Evolutionary conservation across 2,329 filamentous ascomycete genomes (phyloP), one percentile per base, ranked within the genome.

Genomic region (Juglanconis sp.): DNA sequence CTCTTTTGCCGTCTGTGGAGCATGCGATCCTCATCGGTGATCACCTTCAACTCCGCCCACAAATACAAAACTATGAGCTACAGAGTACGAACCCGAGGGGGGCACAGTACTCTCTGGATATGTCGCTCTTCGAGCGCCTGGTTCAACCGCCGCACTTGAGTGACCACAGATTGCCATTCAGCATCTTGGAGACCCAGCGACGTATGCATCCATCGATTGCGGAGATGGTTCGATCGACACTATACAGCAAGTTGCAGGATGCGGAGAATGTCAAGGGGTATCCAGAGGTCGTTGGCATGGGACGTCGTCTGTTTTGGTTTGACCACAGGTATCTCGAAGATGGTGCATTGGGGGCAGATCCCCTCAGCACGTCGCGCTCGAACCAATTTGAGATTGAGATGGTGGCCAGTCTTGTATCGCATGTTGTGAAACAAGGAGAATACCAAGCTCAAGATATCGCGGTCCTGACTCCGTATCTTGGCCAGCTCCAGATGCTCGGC

Each of bases 181-280:
- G 53, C n/a, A 66, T 60, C 8, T 53, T 63, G 8, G 69, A 65
- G 56, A 64, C 30, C 0, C 87, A 91, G 67, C 75, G 86, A 11
- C 79, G 87, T 10, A 91, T 91, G 87, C 79, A 82, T 55, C 88
- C 87, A 0, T 77, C 76, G 0, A 87, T 91, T 9, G 79, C 88
- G 0, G 69, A 71, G 1, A 77, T 91, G 0, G 74, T 91, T 8
- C 76, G 84, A 1, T 71, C 77, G 0, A 82, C 83, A 0, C 68
- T 88, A 0, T 90, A 91, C 61, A 81, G 80, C 0, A 65, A 74
- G 0, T 72, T 91, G 0, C 56, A 78, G 13, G 87, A 91, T 65
- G 75, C 78, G 7, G 63, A 72, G 0, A 69, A 54, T 0, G 76
- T 79, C 0, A 49, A 17, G 3, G 31, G 66, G 0, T 76, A 79